These are phyloP conservation scores for Anacardium occidentale DNA, from an alignment of 345 rosid genomes.

Conservation along the genomic window DNA sequence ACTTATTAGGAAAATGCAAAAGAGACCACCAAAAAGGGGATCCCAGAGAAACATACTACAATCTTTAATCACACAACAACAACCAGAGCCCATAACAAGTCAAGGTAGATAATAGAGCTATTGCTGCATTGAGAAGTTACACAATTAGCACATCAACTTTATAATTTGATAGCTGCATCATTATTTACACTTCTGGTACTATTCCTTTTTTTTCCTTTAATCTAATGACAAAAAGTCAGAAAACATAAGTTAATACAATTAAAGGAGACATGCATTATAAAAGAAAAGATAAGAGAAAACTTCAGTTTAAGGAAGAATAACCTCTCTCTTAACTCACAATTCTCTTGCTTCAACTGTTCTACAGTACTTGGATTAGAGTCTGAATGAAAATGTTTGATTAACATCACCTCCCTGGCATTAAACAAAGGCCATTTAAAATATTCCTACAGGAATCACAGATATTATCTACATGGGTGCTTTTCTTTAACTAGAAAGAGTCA, in stretches of 20 bases:
- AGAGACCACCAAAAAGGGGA: not conserved
- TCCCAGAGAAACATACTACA: not conserved
- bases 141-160: not conserved
- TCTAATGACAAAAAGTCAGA: constrained; percentile 25
- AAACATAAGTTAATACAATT: not conserved
- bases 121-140: not conserved
- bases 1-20: not conserved
- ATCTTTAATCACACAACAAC: not conserved
- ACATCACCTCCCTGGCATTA: constrained; percentile 31
- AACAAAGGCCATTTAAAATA: constrained; percentile 4
- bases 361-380: constrained; percentile 29
- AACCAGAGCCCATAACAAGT: not conserved
- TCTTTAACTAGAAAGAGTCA: not conserved
- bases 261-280: constrained; percentile 2
- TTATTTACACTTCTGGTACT: not conserved
- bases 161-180: not conserved
- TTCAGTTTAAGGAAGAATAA: constrained; percentile 22
- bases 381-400: constrained; percentile 19
- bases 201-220: constrained; percentile 40
- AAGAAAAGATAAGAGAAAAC: not conserved
- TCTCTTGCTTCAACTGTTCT: constrained; percentile 57
- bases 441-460: not conserved
- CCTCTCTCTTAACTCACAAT: constrained; percentile 53
- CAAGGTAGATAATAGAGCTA: not conserved
- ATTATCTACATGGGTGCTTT: not conserved